Evolutionary conservation across 495 filamentous ascomycete species (phyloP).

Genomic region (Penicillium turbatum): DNA sequence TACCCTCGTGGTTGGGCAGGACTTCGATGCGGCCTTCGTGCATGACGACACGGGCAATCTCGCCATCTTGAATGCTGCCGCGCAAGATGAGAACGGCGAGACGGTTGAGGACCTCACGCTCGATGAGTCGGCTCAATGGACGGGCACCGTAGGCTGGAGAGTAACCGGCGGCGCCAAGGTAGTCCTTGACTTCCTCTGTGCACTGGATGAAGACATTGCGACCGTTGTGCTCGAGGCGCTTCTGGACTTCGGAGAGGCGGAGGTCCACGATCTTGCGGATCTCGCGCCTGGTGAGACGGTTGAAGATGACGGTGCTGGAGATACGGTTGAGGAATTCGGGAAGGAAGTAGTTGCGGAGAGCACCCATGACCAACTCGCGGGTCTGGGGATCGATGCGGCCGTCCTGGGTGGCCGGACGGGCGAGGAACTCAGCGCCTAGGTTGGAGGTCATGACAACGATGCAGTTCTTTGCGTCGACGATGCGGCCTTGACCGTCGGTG

Average conservation of each 20-base stretch:
- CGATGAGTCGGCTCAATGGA: slow-evolving; percentile 81
- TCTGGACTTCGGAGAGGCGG: slow-evolving; percentile 83
- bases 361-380: slow-evolving; percentile 79
- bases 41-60: slow-evolving; percentile 72
- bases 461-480: slow-evolving; percentile 94
- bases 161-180: slow-evolving; percentile 83
- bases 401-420: slow-evolving; percentile 67
- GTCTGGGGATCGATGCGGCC: slow-evolving; percentile 86
- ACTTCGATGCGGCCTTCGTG: slow-evolving; percentile 73
- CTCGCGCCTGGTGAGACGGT: slow-evolving; percentile 81
- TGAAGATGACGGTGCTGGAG: slow-evolving; percentile 94
- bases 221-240: slow-evolving; percentile 72
- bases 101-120: slow-evolving; percentile 92
- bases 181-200: slow-evolving; percentile 79
- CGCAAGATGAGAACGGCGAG: slow-evolving; percentile 85
- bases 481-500: slow-evolving; percentile 91
- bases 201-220: slow-evolving; percentile 76
- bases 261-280: slow-evolving; percentile 96
- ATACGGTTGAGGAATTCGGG: slow-evolving; percentile 98
- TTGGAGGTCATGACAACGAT: slow-evolving; percentile 99
- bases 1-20: slow-evolving; percentile 71
- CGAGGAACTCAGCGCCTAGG: slow-evolving; percentile 88
- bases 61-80: slow-evolving; percentile 79
- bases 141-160: slow-evolving; percentile 91
- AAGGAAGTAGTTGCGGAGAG: slow-evolving; percentile 90